phyloP scores from a whole-genome alignment of 1,284 basidiomycete genomes.

The Gomphus sp. region DNA sequence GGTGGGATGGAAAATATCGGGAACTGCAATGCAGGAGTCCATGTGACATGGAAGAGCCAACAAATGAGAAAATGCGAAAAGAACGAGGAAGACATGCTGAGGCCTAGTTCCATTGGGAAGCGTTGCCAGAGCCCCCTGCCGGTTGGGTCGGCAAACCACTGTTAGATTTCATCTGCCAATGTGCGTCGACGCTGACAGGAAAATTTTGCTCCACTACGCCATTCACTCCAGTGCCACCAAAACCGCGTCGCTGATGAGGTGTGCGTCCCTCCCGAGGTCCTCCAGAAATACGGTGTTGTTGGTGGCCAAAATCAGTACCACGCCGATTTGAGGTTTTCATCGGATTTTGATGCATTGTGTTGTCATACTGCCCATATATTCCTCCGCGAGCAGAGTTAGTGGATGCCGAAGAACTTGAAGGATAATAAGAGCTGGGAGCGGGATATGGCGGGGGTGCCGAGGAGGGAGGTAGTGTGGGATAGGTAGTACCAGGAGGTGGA shows the following conservation, averaged over 20 bases:
- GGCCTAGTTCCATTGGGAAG: background rate
- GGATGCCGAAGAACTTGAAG: background rate
- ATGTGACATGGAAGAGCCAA: background rate
- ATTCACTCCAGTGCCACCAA: background rate
- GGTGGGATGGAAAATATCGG: background rate
- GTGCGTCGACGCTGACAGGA: background rate
- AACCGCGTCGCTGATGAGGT: background rate
- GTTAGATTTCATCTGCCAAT: background rate
- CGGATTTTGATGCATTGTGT: background rate
- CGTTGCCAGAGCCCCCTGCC: background rate
- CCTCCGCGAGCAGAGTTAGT: background rate
- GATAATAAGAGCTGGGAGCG: background rate
- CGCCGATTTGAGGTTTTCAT: background rate
- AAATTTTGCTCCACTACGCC: background rate
- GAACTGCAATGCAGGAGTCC: background rate
- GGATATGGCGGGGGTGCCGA: constrained; percentile 3
- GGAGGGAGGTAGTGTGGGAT: background rate
- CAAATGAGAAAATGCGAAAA: background rate
- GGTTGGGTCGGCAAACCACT: background rate
- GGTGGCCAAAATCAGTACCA: background rate
- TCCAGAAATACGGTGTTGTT: background rate
- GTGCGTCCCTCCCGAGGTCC: background rate
- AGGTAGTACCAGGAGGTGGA: background rate
- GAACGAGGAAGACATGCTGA: background rate
- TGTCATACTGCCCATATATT: background rate